These are phyloP conservation scores for Heterobasidion annosum DNA, from an alignment of 1,284 basidiomycete species.

Conservation along the genomic window DNA sequence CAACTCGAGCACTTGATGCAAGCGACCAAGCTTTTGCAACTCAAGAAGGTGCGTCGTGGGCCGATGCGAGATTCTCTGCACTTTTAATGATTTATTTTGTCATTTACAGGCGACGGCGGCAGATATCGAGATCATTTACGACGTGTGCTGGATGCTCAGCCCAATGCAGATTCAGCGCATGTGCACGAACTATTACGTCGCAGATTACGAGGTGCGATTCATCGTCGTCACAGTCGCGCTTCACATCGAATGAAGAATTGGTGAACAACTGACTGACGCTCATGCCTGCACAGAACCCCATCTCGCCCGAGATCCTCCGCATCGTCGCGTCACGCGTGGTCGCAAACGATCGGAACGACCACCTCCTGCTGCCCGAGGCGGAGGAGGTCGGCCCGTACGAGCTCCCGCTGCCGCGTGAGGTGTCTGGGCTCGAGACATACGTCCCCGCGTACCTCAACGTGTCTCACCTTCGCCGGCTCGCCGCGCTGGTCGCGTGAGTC, in stretches of 20 bases:
- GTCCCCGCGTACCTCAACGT: slow-evolving; percentile 83
- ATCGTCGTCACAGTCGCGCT: slow-evolving; percentile 8
- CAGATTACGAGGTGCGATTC: slow-evolving; percentile 81
- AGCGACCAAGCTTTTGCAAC: slow-evolving; percentile 94
- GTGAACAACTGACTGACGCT: slow-evolving; percentile 4
- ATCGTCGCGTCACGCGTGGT: slow-evolving; percentile 94
- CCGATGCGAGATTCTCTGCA: neutral
- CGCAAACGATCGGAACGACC: slow-evolving; percentile 92
- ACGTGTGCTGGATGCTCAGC: slow-evolving; percentile 99
- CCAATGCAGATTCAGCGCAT: slow-evolving; percentile 99
- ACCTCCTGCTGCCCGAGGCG: slow-evolving; percentile 88
- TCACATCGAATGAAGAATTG: neutral
- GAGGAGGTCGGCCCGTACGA: slow-evolving; percentile 95
- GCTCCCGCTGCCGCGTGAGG: slow-evolving; percentile 78
- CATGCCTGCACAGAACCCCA: slow-evolving; percentile 63
- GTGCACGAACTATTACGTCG: slow-evolving; percentile 97
- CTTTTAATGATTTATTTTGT: neutral
- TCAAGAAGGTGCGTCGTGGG: slow-evolving; percentile 76
- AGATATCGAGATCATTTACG: slow-evolving; percentile 98
- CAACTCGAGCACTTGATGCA: slow-evolving; percentile 99
- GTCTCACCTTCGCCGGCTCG: slow-evolving; percentile 72
- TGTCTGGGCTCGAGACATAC: slow-evolving; percentile 83
- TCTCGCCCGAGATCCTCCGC: slow-evolving; percentile 91
- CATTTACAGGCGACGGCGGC: slow-evolving; percentile 68
- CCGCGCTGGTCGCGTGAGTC: slow-evolving; percentile 66